Percentiles rank a stretch among this genome's conserved stretches.
phyloP scores from a whole-genome alignment of 176 grass and related monocot species.

The Hordeum vulgare region DNA sequence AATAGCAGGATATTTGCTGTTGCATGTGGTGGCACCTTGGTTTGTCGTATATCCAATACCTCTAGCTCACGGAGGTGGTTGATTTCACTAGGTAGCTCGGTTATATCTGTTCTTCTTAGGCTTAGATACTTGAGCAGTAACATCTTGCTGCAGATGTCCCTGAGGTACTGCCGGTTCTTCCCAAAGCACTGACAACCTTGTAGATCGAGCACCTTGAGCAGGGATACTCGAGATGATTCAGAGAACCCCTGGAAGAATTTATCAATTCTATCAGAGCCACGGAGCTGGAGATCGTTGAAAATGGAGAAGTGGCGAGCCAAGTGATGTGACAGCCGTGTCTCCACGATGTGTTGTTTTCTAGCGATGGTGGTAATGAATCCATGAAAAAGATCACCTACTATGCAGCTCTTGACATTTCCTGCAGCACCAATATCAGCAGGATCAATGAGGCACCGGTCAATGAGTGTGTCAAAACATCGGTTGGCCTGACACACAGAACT shows the following conservation, averaged over 20 bases:
- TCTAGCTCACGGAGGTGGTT: conserved; percentile 15
- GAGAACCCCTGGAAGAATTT: not conserved
- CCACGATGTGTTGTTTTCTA: not conserved
- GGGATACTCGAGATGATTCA: not conserved
- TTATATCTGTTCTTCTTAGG: not conserved
- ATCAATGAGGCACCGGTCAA: not conserved
- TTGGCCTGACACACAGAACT: not conserved
- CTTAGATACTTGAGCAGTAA: not conserved
- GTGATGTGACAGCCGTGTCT: not conserved
- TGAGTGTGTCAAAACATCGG: not conserved
- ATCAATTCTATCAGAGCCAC: not conserved
- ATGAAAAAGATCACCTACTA: not conserved
- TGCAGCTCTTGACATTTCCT: not conserved
- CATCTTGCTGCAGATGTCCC: not conserved
- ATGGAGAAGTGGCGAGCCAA: conserved; percentile 22
- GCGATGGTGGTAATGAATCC: conserved; percentile 5
- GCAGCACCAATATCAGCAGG: not conserved
- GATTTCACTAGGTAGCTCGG: not conserved
- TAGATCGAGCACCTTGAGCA: conserved; percentile 21
- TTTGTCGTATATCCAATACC: conserved; percentile 24
- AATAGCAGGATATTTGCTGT: not conserved
- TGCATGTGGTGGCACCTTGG: not conserved
- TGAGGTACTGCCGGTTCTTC: not conserved
- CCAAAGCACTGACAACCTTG: not conserved
- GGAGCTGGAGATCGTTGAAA: not conserved